Evolutionary conservation across 1,284 basidiomycete species (phyloP).

Genomic region (Golubevia sp.): DNA sequence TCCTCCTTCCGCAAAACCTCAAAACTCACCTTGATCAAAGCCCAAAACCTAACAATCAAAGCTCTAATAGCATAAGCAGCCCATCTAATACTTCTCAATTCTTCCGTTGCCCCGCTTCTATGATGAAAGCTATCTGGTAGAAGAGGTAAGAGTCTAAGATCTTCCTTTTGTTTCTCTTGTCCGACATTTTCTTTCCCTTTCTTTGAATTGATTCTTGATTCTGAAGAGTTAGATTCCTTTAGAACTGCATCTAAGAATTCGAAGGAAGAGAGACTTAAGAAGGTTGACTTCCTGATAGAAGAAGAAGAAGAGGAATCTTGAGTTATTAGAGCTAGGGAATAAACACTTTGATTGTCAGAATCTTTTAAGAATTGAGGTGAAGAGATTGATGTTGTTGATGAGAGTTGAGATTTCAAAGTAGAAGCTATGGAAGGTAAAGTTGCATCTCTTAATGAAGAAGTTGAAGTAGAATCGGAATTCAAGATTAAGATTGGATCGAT

Average conservation of each 20-base stretch:
- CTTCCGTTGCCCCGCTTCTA: constrained; percentile 27
- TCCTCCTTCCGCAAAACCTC: no score
- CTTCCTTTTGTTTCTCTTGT: neutral
- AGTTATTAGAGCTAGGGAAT: no score
- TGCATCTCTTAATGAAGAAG: neutral
- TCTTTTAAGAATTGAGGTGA: constrained; percentile 31
- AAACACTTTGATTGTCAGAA: no score
- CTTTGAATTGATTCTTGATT: no score
- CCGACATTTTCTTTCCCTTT: no score
- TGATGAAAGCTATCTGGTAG: constrained; percentile 28
- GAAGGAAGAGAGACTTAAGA: neutral
- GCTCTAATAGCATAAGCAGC: constrained; percentile 46
- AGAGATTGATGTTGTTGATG: constrained; percentile 59
- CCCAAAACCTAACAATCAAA: constrained; percentile 54
- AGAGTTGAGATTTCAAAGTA: constrained; percentile 36
- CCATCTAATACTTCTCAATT: constrained; percentile 44
- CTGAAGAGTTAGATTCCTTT: neutral
- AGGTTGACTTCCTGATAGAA: neutral
- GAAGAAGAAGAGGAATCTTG: neutral
- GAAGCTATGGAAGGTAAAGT: neutral
- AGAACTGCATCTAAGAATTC: neutral
- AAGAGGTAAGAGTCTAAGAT: constrained; percentile 23
- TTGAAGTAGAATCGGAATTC: neutral
- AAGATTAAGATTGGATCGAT: no score
- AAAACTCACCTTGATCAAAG: constrained; percentile 25